A percentile compares a stretch with the other conserved stretches of the same genome.
phyloP scores from a whole-genome alignment of 345 rosid species.

The Bruguiera parviflora region DNA sequence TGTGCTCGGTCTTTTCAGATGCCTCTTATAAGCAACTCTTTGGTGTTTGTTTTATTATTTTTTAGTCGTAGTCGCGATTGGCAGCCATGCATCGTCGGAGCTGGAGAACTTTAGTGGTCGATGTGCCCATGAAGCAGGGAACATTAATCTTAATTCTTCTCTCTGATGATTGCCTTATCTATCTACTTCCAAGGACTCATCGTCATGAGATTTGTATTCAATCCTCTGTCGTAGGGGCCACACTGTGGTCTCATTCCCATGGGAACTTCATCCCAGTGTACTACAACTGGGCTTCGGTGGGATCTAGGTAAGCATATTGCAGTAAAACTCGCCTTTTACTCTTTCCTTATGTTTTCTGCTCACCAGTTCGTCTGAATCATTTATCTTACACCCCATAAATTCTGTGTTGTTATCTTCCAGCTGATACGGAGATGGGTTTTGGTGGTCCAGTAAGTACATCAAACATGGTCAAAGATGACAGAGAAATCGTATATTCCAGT shows the following conservation, averaged over 20 bases:
- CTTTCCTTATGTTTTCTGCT: too few species aligned
- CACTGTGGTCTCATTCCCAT: conserved; percentile 89
- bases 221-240: conserved; percentile 63
- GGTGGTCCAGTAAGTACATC: conserved; percentile 85
- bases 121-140: conserved; percentile 90
- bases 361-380: too few species aligned
- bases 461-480: conserved; percentile 53
- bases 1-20: too few species aligned
- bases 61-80: neutral
- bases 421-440: conserved; percentile 66
- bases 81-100: conserved; percentile 83
- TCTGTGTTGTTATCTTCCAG: conserved; percentile 30
- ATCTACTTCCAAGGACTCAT: conserved; percentile 68
- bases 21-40: too few species aligned
- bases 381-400: too few species aligned
- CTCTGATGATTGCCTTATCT: conserved; percentile 72
- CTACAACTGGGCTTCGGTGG: conserved; percentile 87
- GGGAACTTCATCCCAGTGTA: conserved; percentile 59
- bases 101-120: conserved; percentile 98
- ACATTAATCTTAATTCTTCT: conserved; percentile 68
- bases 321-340: neutral
- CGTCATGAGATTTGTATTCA: conserved; percentile 59
- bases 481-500: conserved; percentile 60
- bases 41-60: too few species aligned
- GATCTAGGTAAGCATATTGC: conserved; percentile 63